Conservation (phyloP, 345 rosid species). For the Barbarea vulgaris region DNA sequence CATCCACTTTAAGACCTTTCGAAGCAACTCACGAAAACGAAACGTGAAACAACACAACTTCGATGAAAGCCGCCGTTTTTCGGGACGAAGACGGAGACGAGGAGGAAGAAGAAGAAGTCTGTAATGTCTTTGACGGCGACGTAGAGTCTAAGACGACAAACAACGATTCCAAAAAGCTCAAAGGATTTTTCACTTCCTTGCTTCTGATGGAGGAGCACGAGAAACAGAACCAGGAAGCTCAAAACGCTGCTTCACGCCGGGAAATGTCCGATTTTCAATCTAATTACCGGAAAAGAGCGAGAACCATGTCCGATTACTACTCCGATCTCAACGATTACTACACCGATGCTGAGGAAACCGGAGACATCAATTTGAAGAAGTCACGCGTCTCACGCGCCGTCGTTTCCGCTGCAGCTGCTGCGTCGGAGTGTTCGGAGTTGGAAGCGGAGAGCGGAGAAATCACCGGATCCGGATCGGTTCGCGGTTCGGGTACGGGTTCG, state of each 20-base stretch:
- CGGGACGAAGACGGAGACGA: constrained; percentile 28
- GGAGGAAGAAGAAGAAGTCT: constrained; percentile 34
- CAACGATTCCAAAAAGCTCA: constrained; percentile 43
- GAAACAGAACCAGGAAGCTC: constrained; percentile 49
- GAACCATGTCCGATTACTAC: constrained; percentile 46
- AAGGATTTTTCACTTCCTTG: constrained; percentile 55
- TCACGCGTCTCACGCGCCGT: constrained; percentile 58
- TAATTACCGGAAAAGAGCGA: constrained; percentile 42
- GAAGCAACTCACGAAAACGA: neutral
- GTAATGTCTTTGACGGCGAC: constrained; percentile 33
- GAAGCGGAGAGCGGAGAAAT: constrained; percentile 47
- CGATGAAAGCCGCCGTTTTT: constrained; percentile 40
- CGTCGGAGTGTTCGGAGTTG: constrained; percentile 25
- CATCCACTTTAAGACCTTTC: neutral
- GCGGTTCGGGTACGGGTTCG: constrained; percentile 40
- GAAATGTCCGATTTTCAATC: constrained; percentile 52
- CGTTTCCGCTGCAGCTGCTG: constrained; percentile 45
- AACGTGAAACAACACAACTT: neutral
- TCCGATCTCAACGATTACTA: constrained; percentile 42
- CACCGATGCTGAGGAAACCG: constrained; percentile 52
- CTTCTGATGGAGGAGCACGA: constrained; percentile 64
- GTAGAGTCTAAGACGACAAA: constrained; percentile 33
- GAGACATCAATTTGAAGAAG: constrained; percentile 48
- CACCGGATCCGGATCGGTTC: constrained; percentile 41
- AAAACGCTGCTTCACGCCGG: constrained; percentile 41